Conservation (phyloP, 169 alveolate species). For the Cryptosporidium tyzzeri region DNA sequence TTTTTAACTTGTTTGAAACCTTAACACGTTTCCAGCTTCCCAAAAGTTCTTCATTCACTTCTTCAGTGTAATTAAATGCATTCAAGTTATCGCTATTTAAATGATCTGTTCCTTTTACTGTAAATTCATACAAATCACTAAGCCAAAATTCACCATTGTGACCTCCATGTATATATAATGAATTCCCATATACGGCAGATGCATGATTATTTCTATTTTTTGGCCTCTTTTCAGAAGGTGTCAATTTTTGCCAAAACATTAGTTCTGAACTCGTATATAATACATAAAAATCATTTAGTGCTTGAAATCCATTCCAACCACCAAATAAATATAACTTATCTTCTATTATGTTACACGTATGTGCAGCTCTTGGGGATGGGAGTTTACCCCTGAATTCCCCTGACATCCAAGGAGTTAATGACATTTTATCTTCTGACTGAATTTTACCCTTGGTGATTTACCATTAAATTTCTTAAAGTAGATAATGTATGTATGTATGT, state of each 20-base stretch:
- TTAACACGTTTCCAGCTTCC: constrained; percentile 80
- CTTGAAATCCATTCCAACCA: constrained; percentile 84
- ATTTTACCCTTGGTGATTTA: neutral
- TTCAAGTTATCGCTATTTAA: constrained; percentile 64
- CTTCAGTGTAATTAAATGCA: neutral
- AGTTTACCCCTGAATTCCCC: constrained; percentile 79
- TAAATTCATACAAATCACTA: constrained; percentile 81
- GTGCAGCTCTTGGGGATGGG: constrained; percentile 86
- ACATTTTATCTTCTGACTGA: neutral
- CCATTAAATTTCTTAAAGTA: neutral
- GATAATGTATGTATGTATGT: too few species aligned
- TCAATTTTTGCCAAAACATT: constrained; percentile 81
- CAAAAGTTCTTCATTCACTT: constrained; percentile 57
- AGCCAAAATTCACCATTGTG: constrained; percentile 83
- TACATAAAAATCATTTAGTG: constrained; percentile 83
- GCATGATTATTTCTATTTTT: constrained; percentile 82
- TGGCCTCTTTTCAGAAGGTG: constrained; percentile 77
- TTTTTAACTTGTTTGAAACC: constrained; percentile 56
- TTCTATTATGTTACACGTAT: constrained; percentile 82
- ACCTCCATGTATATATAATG: constrained; percentile 81
- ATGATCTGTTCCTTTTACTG: constrained; percentile 51
- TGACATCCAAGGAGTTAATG: constrained; percentile 62
- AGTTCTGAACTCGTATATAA: constrained; percentile 76
- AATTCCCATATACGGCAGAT: constrained; percentile 76
- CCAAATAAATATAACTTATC: constrained; percentile 81